Base-by-base conservation (phyloP, 2,329 filamentous ascomycete genomes). In the Fusarium scirpi region DNA sequence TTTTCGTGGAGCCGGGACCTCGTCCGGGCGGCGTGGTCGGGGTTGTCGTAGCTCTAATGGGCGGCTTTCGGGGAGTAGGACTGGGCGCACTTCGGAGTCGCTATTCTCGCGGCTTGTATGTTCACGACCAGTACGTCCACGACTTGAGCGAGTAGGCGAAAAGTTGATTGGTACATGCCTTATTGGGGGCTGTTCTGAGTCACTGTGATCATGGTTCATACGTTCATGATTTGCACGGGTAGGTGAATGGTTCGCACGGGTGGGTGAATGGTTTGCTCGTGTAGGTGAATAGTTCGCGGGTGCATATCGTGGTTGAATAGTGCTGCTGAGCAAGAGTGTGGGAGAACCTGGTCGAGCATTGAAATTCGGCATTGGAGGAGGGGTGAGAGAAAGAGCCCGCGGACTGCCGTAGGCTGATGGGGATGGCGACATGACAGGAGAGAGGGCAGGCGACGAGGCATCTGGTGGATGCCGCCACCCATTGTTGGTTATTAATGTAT, bases 231-330 rank as follows among this genome's bases (percentile, higher is more conserved):
- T 57, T 29, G 25, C 48, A 22, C 54, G 45, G n/a, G 44, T 40
- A 40, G 54, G 54, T 12, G 46, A 48, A 40, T 69, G 59, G 65
- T 30, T 48, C n/a, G 27, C 18, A 16, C 20, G 20, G 13, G 46
- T 32, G 27, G 30, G 30, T 20, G 55, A 30, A 45, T 59, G 65
- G 25, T 55, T 64, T 49, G 62, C 25, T 38, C 55, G 58, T 30
- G 76, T 72, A 25, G 90, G 91, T 8, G 91, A 92, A 76, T 93
- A 93, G 69, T 93, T 92, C 16, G 91, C 88, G 4, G 90, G 91
- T 22, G 93, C 92, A 71, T 92, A 94, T 44, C 89, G 85, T 3
- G 93, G 92, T 71, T 93, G 89, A 47, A 93, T 89, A 65, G 89
- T 88, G 4, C 91, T 92, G 70, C 90, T 92, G 27, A 94, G 83